phyloP scores from a whole-genome alignment of 192 early-diverging fungal genomes.

The Coemansia sp. region DNA sequence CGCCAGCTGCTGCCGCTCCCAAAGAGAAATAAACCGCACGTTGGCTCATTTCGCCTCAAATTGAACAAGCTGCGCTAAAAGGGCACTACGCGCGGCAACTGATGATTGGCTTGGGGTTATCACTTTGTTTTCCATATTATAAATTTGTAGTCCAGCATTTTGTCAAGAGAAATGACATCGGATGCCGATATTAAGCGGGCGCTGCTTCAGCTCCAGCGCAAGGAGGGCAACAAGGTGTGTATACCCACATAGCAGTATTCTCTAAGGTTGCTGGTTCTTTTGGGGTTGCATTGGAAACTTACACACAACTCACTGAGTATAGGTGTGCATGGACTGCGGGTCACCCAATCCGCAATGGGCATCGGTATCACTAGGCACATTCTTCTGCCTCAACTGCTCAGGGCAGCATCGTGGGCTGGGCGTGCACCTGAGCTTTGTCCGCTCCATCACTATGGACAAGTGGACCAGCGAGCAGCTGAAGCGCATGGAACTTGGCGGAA shows the following conservation, averaged over 20 bases:
- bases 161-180: conserved; percentile 15
- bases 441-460: conserved; percentile 98
- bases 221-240: conserved; percentile 43
- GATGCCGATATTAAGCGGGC: conserved; percentile 36
- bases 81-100: conserved; percentile 14
- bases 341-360: conserved; percentile 88
- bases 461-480: conserved; percentile 94
- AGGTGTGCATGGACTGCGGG: conserved; percentile 87
- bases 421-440: conserved; percentile 85
- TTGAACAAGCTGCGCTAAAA: neutral
- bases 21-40: neutral
- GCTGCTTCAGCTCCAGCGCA: conserved; percentile 38
- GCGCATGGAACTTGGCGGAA: conserved; percentile 93
- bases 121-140: neutral
- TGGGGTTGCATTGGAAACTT: neutral
- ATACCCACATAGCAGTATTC: neutral
- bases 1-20: neutral
- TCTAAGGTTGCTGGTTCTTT: neutral
- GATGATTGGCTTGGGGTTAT: conserved; percentile 12
- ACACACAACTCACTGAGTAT: conserved; percentile 1
- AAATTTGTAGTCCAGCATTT: neutral
- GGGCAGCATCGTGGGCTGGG: conserved; percentile 85
- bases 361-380: conserved; percentile 87
- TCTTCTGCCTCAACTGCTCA: conserved; percentile 94
- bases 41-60: neutral